Evolutionary conservation across 768 basidiomycete genomes (phyloP), one percentile per base, ranked within the genome.

Genomic region (Rhodotorula kratochvilovae): DNA sequence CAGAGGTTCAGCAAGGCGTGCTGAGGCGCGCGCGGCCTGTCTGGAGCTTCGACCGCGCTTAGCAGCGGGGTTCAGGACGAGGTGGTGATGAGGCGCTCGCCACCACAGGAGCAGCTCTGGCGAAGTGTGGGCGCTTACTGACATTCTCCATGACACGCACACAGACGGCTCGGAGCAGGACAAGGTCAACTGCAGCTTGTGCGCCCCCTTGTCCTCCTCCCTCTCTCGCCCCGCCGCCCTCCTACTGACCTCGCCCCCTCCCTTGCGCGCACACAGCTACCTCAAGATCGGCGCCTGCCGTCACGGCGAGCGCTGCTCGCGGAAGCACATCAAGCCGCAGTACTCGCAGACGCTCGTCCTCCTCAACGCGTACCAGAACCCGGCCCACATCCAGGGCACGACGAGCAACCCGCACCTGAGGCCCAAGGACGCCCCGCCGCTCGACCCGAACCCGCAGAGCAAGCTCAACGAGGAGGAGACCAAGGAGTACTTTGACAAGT

Each of bases 321-420:
- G 95, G 78, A 98, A 98, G 81, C 96, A 99, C 81, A 98, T 97
- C 81, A 89, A 90, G 79, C 95, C 95, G 5, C 92, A 94, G 7
- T 97, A 95, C 81, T 96, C 93, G 23, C 94, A 97, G 79, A 98
- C 96, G 8, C 92, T 99, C 56, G 85, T 98, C 23, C 85, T 97
- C 42, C 92, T 92, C 7, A 99, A 99, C 77, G 93, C 98, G 57
- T 99, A 97, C 81, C 93, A 97, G 81, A 99, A 99, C 81, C 96
- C 96, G 5, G 90, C 90, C 16, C 92, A 97, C 76, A 91, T 92
- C 79, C 66, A 63, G 13, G 67, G 61, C 12, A 35, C 61, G 35
- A 77, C 68, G 11, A 53, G 33, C n/a, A 72, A 73, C 68, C 71
- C 71, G 58, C 70, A 75, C 43, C 29, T 75, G 39, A 33, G 74